A percentile compares a stretch with the other conserved stretches of the same genome.
phyloP scores from a whole-genome alignment of 179 eudicot species.

The Monotropa hypopitys region DNA sequence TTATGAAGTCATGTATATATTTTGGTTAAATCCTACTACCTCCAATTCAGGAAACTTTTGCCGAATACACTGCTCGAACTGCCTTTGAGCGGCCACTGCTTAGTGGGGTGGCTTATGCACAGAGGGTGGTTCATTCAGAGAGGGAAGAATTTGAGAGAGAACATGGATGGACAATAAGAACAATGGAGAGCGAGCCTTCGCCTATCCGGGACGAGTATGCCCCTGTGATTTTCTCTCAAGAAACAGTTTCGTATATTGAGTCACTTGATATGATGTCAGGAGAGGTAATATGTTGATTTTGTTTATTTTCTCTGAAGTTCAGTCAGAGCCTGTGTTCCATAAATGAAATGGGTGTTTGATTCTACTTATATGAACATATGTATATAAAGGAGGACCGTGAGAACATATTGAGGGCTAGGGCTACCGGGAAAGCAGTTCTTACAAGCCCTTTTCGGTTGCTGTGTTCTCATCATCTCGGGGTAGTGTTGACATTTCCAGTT shows the following conservation, averaged over 20 bases:
- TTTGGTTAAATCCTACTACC: background rate
- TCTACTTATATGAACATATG: background rate
- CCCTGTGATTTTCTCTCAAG: slow-evolving; percentile 58
- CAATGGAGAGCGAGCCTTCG: slow-evolving; percentile 56
- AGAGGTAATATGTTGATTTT: slow-evolving; percentile 29
- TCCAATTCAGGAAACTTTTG: slow-evolving; percentile 48
- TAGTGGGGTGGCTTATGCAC: slow-evolving; percentile 64
- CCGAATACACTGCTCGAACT: slow-evolving; percentile 51
- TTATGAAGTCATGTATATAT: too few relatives aligned
- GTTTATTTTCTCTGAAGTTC: background rate
- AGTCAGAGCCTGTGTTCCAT: background rate
- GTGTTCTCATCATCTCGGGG: slow-evolving; percentile 61
- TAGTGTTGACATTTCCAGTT: slow-evolving; percentile 58
- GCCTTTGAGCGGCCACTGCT: slow-evolving; percentile 59
- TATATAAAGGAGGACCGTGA: slow-evolving; percentile 53
- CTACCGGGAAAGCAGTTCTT: slow-evolving; percentile 65
- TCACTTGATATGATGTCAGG: slow-evolving; percentile 71
- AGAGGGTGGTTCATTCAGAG: slow-evolving; percentile 36
- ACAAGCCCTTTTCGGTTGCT: slow-evolving; percentile 48
- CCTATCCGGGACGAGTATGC: slow-evolving; percentile 53
- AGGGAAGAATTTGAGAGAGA: slow-evolving; percentile 53
- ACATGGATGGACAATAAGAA: slow-evolving; percentile 50
- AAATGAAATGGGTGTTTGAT: background rate
- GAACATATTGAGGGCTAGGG: slow-evolving; percentile 55
- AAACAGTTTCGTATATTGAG: slow-evolving; percentile 47